These are phyloP conservation scores for Daldinia eschscholtzii DNA, from an alignment of 2,329 filamentous ascomycete species.

Conservation along the genomic window DNA sequence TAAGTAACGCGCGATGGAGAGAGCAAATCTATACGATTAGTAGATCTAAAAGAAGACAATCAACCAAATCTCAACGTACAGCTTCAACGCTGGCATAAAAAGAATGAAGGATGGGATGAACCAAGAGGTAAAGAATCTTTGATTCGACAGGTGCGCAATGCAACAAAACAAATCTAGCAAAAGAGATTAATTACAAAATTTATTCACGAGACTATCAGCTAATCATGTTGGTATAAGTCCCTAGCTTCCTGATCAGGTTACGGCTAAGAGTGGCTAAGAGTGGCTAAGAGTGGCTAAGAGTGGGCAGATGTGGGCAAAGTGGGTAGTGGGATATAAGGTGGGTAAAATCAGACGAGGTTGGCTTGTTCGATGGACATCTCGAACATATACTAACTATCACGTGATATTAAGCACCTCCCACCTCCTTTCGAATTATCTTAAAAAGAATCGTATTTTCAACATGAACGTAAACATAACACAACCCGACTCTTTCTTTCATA, in stretches of 20 bases:
- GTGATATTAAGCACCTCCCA: background rate
- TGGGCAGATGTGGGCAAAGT: background rate
- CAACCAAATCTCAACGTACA: background rate
- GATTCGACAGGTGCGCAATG: background rate
- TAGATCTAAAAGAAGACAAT: background rate
- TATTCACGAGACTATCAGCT: conserved; percentile 19
- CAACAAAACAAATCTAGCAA: background rate
- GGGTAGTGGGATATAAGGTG: background rate
- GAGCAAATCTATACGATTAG: background rate
- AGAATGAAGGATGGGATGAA: background rate
- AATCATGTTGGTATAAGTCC: conserved; percentile 10
- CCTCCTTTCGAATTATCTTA: background rate
- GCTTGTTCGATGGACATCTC: background rate
- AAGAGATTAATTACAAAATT: conserved; percentile 16
- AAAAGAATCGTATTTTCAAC: conserved; percentile 12
- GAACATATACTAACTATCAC: conserved; percentile 2
- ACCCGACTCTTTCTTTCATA: background rate
- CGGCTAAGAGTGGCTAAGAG: conserved; percentile 2
- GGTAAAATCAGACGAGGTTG: no score
- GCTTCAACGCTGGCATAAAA: background rate
- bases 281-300: no score
- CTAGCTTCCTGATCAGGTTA: conserved; percentile 21
- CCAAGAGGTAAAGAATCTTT: background rate
- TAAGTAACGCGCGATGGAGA: background rate
- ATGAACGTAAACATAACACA: conserved; percentile 17